Conservation (phyloP, 2,329 filamentous ascomycete genomes). For the Pyricularia sp. region DNA sequence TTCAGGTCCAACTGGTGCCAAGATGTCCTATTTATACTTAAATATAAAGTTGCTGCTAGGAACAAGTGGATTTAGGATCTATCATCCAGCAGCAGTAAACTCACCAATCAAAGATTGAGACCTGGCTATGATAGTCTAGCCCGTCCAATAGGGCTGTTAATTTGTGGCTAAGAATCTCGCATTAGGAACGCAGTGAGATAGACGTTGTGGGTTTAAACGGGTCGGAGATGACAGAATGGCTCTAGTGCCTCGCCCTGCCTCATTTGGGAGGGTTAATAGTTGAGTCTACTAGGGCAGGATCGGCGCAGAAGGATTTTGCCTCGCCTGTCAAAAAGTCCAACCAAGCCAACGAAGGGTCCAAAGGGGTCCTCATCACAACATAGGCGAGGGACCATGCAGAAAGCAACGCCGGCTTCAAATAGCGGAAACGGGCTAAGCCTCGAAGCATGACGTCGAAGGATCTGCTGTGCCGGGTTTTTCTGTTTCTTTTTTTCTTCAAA, state of each 20-base stretch:
- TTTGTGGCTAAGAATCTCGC: not conserved
- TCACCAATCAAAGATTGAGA: too few relatives aligned
- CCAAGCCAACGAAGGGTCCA: not conserved
- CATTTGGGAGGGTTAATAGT: not conserved
- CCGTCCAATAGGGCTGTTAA: not conserved
- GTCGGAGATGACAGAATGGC: not conserved
- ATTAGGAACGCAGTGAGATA: not conserved
- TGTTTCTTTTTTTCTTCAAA: not conserved
- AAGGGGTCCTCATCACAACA: not conserved
- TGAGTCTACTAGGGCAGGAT: not conserved
- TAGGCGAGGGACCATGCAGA: not conserved
- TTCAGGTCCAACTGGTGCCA: not conserved
- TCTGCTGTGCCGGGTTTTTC: not conserved
- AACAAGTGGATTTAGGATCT: not conserved
- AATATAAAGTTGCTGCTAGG: not conserved
- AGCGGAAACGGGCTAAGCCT: not conserved
- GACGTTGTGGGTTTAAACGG: not conserved
- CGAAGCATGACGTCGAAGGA: not conserved
- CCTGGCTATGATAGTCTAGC: not conserved
- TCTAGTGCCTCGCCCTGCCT: not conserved
- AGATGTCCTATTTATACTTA: not conserved
- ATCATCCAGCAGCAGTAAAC: too few relatives aligned
- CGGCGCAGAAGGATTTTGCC: not conserved
- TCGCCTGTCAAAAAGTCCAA: not conserved
- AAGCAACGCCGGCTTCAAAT: not conserved